phyloP scores from a whole-genome alignment of 202 grass and related monocot species.

The Panicum virgatum region DNA sequence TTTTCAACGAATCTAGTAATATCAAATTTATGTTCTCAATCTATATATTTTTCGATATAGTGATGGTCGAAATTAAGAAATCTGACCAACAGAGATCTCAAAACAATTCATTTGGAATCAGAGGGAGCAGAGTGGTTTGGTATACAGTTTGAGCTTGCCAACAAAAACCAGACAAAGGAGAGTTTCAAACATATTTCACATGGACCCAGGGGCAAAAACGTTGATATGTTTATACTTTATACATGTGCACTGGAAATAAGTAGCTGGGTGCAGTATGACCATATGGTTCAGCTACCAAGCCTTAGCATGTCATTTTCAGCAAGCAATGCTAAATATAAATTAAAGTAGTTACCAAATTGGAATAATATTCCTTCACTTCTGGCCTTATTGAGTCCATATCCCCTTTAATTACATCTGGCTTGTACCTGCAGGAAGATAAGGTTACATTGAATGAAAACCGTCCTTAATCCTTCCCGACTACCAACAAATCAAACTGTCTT shows the following conservation, averaged over 20 bases:
- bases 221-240: background rate
- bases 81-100: background rate
- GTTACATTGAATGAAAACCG: constrained; percentile 16
- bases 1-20: background rate
- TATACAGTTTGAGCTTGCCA: background rate
- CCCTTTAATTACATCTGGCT: constrained; percentile 82
- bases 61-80: background rate
- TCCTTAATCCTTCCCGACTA: constrained; percentile 17
- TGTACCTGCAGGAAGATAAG: constrained; percentile 68
- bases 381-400: constrained; percentile 91
- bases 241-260: background rate
- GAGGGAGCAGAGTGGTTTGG: background rate
- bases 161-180: background rate
- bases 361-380: constrained; percentile 86
- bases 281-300: constrained; percentile 5
- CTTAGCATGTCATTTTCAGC: constrained; percentile 24
- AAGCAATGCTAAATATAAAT: background rate
- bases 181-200: constrained; percentile 2
- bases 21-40: background rate
- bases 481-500: constrained; percentile 21
- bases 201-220: background rate
- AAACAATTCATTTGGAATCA: background rate
- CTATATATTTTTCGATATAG: background rate
- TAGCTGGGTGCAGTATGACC: background rate
- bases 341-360: constrained; percentile 63